Base-by-base conservation (phyloP, 2,329 filamentous ascomycete species). In the Xylaria sp. region DNA sequence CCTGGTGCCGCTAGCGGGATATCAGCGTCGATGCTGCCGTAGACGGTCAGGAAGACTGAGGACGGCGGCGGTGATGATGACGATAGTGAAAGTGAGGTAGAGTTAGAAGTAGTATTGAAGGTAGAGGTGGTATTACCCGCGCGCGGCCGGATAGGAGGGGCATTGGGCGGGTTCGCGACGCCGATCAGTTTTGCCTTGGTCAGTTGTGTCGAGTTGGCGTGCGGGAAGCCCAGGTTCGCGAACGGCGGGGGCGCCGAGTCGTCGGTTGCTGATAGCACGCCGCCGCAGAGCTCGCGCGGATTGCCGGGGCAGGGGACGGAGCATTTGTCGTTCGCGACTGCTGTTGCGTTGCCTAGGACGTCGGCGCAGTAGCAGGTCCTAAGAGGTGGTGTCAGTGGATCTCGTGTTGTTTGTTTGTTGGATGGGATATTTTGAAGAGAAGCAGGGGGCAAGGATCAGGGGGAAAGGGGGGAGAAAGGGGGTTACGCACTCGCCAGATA, bases 331-430 rank as follows among this genome's bases (percentile, higher is more conserved):
- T 78, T 76, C 52, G 75, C 75, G 1, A 81, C 70, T 13, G 83
- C 80, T 13, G 73, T 77, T n/a, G 84, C 82, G 54, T 80, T 78
- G 4, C 76, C 82, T 20, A 86, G 77, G 1, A 62, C 67, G 13
- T 81, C 76, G 41, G 84, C 83, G 66, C 85, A 87, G 76, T 84
- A 85, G 73, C 85, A 87, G 25, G 76, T 76, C 12, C 77, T 81
- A 34, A 20, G 13, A 13, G 34, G n/a, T 2, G 8, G 37, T 66
- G 74, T 54, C 20, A 13, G 15, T 44, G 2, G 37, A 7, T 25
- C 3, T 41, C 23, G 7, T 55, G 25, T 37, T 39, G 3, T 41
- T 37, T 50, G 9, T 9, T 12, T n/a, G 7, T 8, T 25, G 34
- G 3, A 28, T 7, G 13, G 20, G 46, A 51, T 20, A 10, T 23